Base-by-base conservation (phyloP, 441 rosid species). In the Pelargonium myrrhifolium region DNA sequence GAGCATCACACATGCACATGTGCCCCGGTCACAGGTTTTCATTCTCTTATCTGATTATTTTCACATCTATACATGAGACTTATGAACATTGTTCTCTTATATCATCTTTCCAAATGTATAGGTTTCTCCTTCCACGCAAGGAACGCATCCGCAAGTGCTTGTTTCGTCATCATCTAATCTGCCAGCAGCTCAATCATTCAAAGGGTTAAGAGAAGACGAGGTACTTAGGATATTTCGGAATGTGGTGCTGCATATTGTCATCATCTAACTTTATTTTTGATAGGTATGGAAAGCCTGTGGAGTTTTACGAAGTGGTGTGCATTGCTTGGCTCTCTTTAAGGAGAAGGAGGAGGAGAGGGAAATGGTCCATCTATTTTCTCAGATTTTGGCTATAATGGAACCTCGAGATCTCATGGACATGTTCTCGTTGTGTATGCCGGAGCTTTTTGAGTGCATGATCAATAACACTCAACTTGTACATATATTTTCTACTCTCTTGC, bases 321-420 rank as follows among this genome's bases (percentile, higher is more conserved):
- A 90, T 72, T 95, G 99, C 84, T 78, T 95, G 79, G 89, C 95
- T n/a, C 98, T 90, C 71, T 95, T 87, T 81, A 95, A 86, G 86
- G 99, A 90, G 75, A 92, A 90, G 80, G 99, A 95, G 18, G 99
- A 95, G 77, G 98, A 92, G 81, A 92, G 80, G 77, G 99, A 95
- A 63, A 95, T 95, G 92, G 84, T 90, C 69, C 79, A 79, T 43
- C 87, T 84, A 62, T 92, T 92, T 76, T 92, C 98, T 77, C 96
- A 87, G 76, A 90, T 90, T 83, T 80, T 95, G 67, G 84, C 87
- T 69, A 85, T 92, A 61, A 89, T 92, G 99, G 99, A 95, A 81
- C 93, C 99, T 51, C 92, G 98, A 68, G 95, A 95, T 85, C 93
- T 92, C 15, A 90, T 92, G 99, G 98, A 95, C 80, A 89, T 95